phyloP scores from a whole-genome alignment of 2,329 filamentous ascomycete genomes.

The Fusarium cicatricum region DNA sequence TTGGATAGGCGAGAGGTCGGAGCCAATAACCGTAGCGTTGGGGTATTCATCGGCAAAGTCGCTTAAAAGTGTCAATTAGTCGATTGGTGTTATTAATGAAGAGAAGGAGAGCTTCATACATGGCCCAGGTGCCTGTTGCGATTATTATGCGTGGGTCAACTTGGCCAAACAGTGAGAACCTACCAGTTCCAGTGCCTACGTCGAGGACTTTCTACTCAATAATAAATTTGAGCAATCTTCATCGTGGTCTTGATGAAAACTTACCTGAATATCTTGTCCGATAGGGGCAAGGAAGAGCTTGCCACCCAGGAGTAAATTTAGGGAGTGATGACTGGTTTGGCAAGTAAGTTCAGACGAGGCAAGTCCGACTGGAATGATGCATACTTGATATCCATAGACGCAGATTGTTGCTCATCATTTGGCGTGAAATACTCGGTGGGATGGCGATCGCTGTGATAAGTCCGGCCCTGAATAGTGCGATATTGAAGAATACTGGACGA shows the following conservation, averaged over 20 bases:
- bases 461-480: slow-evolving; percentile 35
- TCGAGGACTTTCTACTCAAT: slow-evolving; percentile 39
- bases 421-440: slow-evolving; percentile 37
- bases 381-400: slow-evolving; percentile 38
- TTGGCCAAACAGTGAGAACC: neutral
- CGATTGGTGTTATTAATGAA: accelerated
- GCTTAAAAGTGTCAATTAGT: neutral
- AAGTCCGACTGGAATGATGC: neutral
- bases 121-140: slow-evolving; percentile 35
- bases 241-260: neutral
- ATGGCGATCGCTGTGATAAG: slow-evolving; percentile 36
- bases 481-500: slow-evolving; percentile 36
- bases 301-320: slow-evolving; percentile 28
- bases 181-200: slow-evolving; percentile 34
- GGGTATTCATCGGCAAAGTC: slow-evolving; percentile 36
- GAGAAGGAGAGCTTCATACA: slow-evolving; percentile 7
- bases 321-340: slow-evolving; percentile 29
- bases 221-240: neutral
- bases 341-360: neutral
- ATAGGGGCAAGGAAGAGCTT: slow-evolving; percentile 34
- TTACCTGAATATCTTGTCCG: slow-evolving; percentile 25
- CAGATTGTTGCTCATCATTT: slow-evolving; percentile 38
- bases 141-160: neutral
- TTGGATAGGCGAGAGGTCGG: slow-evolving; percentile 35
- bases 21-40: slow-evolving; percentile 31